Conservation (phyloP, 495 filamentous ascomycete species). For the Pyrenopolyporus hunteri region DNA sequence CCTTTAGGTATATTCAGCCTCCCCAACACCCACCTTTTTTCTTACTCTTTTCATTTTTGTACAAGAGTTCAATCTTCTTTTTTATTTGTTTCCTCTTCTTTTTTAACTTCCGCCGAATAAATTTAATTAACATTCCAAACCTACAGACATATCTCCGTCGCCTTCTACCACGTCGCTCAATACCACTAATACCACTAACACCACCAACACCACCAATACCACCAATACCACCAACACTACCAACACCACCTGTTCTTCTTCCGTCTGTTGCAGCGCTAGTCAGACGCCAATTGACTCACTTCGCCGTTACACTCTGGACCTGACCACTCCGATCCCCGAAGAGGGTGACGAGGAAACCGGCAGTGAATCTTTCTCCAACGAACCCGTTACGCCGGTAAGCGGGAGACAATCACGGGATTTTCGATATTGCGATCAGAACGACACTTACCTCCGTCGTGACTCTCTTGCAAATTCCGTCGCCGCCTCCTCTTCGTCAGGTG, state of each 20-base stretch:
- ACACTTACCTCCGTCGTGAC: slow-evolving; percentile 45
- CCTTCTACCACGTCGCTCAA: slow-evolving; percentile 23
- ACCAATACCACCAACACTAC: not conserved
- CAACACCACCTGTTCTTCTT: not conserved
- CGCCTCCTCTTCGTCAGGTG: slow-evolving; percentile 22
- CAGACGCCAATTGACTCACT: slow-evolving; percentile 37
- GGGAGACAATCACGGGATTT: slow-evolving; percentile 58
- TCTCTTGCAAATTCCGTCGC: slow-evolving; percentile 41
- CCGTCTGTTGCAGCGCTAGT: not conserved
- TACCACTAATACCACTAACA: not conserved
- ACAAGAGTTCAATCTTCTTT: not conserved
- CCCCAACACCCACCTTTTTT: slow-evolving; percentile 16
- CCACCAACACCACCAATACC: not conserved
- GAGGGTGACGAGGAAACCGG: slow-evolving; percentile 55
- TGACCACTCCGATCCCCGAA: slow-evolving; percentile 52
- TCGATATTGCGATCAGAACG: slow-evolving; percentile 48
- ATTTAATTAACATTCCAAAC: slow-evolving; percentile 31
- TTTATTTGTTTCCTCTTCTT: not conserved
- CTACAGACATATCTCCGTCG: slow-evolving; percentile 35
- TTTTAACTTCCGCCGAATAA: slow-evolving; percentile 4
- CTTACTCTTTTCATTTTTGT: no score
- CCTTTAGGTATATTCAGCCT: slow-evolving; percentile 39
- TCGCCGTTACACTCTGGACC: slow-evolving; percentile 52
- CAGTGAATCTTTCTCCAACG: slow-evolving; percentile 52
- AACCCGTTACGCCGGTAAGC: slow-evolving; percentile 57